Percentiles rank a stretch among this genome's conserved stretches.
phyloP scores from a whole-genome alignment of 2,329 filamentous ascomycete genomes.

The Gliomastix tumulicola region DNA sequence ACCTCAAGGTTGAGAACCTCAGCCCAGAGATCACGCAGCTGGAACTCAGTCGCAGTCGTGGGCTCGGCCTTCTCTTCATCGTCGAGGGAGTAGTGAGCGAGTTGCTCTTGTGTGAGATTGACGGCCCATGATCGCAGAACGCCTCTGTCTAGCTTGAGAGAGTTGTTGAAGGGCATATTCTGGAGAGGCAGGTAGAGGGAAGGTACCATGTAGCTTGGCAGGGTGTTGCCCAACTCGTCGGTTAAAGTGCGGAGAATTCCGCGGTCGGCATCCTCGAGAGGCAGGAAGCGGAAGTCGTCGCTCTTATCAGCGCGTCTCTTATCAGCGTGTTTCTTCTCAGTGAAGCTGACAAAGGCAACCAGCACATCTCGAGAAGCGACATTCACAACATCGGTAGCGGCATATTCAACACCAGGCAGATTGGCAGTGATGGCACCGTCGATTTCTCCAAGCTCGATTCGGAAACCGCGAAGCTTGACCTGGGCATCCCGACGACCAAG shows the following conservation, averaged over 20 bases:
- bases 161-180: constrained; percentile 1
- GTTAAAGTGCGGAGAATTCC: no score
- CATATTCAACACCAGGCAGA: neutral
- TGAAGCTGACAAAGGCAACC: constrained; percentile 1
- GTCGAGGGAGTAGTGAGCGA: neutral
- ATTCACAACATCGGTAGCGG: constrained; percentile 4
- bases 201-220: constrained; percentile 7
- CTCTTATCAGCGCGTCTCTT: no score
- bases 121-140: neutral
- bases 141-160: constrained; percentile 5
- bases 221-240: neutral
- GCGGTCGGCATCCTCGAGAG: no score
- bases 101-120: constrained; percentile 1
- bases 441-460: constrained; percentile 31
- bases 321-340: neutral
- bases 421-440: constrained; percentile 4
- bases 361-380: neutral
- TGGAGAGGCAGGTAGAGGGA: constrained; percentile 6
- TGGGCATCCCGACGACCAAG: constrained; percentile 13
- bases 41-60: constrained; percentile 4
- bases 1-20: neutral
- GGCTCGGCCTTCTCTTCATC: neutral
- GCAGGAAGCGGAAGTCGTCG: no score
- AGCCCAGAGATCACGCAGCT: constrained; percentile 1
- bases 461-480: constrained; percentile 45